Evolutionary conservation across 768 basidiomycete species (phyloP), one percentile per base, ranked within the genome.

Genomic region (Amanita pseudoporphyria): DNA sequence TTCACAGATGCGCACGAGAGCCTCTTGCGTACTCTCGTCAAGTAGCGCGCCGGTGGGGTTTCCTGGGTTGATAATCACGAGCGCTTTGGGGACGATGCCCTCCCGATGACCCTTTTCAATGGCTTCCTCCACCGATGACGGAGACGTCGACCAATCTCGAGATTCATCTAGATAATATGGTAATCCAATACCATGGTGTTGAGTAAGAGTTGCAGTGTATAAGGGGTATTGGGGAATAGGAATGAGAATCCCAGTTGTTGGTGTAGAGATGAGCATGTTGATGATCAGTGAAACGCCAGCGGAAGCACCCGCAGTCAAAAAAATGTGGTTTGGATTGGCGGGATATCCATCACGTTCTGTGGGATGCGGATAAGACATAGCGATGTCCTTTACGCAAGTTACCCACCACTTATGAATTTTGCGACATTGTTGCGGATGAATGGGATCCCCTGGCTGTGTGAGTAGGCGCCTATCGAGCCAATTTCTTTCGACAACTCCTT

Each of bases 201-300:
- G 85, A 1, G 95, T 88, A 44, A 99, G 81, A 1, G 93, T 82
- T 28, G 95, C 95, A 32, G 94, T 97, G 67, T 99, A 99, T 9
- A 99, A 76, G 1, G 95, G 95, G 64, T 99, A 98, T 68, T 99
- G 95, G 2, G 95, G 95, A 54, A 99, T 98, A 28, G 95, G 95
- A 60, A 98, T 96, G 47, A 95, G 78, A 58, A 95, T 77, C 6
- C 90, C 92, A 42, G 79, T 78, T 22, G 70, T 73, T 18, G 79
- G 80, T 18, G 73, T 65, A 9, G 80, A 70, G 57, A 92, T 84
- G 53, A 93, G 79, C 72, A 87, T 79, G 59, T 80, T 79, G 57
- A 95, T 79, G 19, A 91, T 69, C 16, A 90, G 79, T 18, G 87
- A 84, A n/a, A 99, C 94, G 46, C 95, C 96, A 10, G 83, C 82